A percentile compares a stretch with the other conserved stretches of the same genome.
These are phyloP conservation scores for Daldinia eschscholtzii DNA, from an alignment of 2,329 filamentous ascomycete genomes.

Conservation along the genomic window DNA sequence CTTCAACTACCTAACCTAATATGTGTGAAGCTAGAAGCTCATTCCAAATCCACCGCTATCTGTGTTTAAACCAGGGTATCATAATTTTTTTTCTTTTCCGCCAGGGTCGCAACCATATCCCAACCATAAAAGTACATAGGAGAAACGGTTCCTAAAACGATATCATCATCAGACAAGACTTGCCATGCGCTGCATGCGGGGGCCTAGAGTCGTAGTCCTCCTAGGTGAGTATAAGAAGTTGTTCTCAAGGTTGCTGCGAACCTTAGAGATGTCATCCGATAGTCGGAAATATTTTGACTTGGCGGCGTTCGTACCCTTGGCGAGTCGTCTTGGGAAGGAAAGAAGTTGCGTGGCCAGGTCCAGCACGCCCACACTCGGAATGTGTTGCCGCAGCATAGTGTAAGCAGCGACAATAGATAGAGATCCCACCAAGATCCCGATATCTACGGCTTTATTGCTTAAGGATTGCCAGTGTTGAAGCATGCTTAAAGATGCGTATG, in stretches of 20 bases:
- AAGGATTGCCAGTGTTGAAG: background rate
- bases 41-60: constrained; percentile 11
- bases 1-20: constrained; percentile 2
- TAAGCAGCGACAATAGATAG: constrained; percentile 7
- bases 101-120: background rate
- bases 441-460: background rate
- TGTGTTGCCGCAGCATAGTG: constrained; percentile 15
- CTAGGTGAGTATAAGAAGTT: constrained; percentile 2
- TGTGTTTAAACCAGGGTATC: constrained; percentile 32
- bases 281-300: constrained; percentile 19
- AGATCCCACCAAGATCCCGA: background rate
- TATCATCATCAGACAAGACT: constrained; percentile 13
- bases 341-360: constrained; percentile 29
- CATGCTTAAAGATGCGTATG: background rate
- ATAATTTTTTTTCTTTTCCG: constrained; percentile 14
- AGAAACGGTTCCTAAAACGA: background rate
- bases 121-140: constrained; percentile 15
- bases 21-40: constrained; percentile 19
- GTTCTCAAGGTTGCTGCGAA: constrained; percentile 4
- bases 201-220: background rate
- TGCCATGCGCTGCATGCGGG: constrained; percentile 7
- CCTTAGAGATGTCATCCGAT: constrained; percentile 8
- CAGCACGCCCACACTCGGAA: constrained; percentile 19
- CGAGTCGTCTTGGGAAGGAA: constrained; percentile 19
- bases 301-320: constrained; percentile 12